phyloP scores from a whole-genome alignment of 2,329 filamentous ascomycete genomes.

The Triangularia verruculosa region DNA sequence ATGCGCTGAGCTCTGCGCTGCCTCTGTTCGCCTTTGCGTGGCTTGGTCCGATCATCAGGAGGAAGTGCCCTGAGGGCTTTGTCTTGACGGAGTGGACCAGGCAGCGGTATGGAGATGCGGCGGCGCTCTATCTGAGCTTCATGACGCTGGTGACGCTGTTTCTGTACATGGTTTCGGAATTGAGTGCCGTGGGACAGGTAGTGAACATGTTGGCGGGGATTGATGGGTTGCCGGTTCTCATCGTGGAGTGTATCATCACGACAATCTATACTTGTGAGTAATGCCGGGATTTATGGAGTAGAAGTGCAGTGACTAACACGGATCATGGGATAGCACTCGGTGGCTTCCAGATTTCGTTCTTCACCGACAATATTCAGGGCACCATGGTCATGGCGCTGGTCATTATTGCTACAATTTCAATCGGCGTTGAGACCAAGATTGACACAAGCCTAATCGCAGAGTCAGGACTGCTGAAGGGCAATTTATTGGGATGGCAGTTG shows the following conservation, averaged over 20 bases:
- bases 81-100: constrained; percentile 82
- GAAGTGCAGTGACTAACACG: background rate
- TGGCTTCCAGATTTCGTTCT: constrained; percentile 79
- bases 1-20: constrained; percentile 68
- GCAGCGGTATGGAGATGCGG: constrained; percentile 68
- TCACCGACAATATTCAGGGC: constrained; percentile 80
- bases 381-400: constrained; percentile 73
- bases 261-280: constrained; percentile 76
- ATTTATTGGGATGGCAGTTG: constrained; percentile 77
- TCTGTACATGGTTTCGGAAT: constrained; percentile 81
- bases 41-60: constrained; percentile 73
- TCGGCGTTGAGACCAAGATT: constrained; percentile 72
- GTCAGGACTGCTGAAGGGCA: constrained; percentile 67
- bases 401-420: constrained; percentile 72
- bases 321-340: constrained; percentile 57
- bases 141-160: constrained; percentile 79
- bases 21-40: constrained; percentile 72
- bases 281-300: background rate
- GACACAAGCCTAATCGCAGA: constrained; percentile 64
- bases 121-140: constrained; percentile 71
- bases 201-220: constrained; percentile 71
- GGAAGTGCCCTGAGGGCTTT: constrained; percentile 78
- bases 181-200: constrained; percentile 78
- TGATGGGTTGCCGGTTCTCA: constrained; percentile 69
- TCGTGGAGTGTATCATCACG: constrained; percentile 74